Evolutionary conservation across 2,329 filamentous ascomycete species (phyloP).

Genomic region (Beauveria rudraprayagi): DNA sequence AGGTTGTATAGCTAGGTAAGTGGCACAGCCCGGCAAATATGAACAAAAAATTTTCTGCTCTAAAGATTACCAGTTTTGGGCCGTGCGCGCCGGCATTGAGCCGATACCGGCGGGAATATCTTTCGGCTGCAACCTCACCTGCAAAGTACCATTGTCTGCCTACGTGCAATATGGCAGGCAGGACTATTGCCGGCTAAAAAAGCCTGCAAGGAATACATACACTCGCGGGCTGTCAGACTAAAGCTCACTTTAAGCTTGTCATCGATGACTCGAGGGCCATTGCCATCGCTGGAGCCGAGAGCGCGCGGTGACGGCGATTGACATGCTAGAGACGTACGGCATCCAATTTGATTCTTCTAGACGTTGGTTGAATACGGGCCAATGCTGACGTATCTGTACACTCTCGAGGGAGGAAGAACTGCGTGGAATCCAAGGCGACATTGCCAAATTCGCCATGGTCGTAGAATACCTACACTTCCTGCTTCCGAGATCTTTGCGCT

Average conservation of each 20-base stretch:
- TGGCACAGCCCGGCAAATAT: background rate
- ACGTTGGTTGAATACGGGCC: background rate
- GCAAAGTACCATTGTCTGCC: background rate
- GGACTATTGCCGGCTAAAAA: background rate
- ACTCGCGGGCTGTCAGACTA: background rate
- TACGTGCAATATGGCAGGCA: background rate
- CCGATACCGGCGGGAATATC: constrained; percentile 4
- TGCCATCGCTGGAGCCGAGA: constrained; percentile 1
- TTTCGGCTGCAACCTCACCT: constrained; percentile 6
- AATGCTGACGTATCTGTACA: background rate
- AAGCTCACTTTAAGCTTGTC: constrained; percentile 1
- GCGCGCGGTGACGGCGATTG: background rate
- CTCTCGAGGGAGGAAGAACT: background rate
- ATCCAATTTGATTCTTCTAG: background rate
- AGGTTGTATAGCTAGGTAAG: background rate
- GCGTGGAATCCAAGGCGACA: background rate
- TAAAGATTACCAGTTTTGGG: background rate
- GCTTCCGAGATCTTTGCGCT: background rate
- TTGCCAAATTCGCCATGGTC: background rate
- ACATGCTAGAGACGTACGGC: constrained; percentile 1
- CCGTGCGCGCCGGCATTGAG: background rate
- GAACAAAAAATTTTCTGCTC: background rate
- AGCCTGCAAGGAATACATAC: background rate
- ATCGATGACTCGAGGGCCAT: background rate
- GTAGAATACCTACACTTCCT: background rate